These are phyloP conservation scores for Ustilago sp. DNA, from an alignment of 1,284 basidiomycete species.

Conservation along the genomic window DNA sequence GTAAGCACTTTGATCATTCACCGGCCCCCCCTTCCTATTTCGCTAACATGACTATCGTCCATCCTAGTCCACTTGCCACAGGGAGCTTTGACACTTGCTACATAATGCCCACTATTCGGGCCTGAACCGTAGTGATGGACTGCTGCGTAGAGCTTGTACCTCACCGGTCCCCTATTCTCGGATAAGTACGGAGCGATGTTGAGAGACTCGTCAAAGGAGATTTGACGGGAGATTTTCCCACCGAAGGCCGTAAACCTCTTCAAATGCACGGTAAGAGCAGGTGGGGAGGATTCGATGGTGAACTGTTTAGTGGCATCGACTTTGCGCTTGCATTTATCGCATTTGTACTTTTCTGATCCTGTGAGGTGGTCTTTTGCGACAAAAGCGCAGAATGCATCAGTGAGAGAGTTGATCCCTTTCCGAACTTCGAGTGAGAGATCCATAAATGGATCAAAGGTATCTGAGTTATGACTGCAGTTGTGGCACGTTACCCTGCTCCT, in stretches of 20 bases:
- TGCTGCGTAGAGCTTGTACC: constrained; percentile 91
- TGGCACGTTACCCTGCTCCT: constrained; percentile 93
- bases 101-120: constrained; percentile 96
- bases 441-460: constrained; percentile 95
- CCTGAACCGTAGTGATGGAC: constrained; percentile 93
- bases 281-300: constrained; percentile 86
- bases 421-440: constrained; percentile 76
- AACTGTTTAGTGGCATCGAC: constrained; percentile 90
- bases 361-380: constrained; percentile 84
- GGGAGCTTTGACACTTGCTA: constrained; percentile 82
- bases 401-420: constrained; percentile 76
- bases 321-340: constrained; percentile 91
- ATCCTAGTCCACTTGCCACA: constrained; percentile 87
- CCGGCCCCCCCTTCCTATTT: constrained; percentile 46
- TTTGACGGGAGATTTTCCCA: constrained; percentile 74
- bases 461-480: constrained; percentile 86
- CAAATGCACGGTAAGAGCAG: constrained; percentile 93
- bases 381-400: constrained; percentile 84
- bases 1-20: constrained; percentile 85
- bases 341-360: constrained; percentile 96
- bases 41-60: constrained; percentile 86
- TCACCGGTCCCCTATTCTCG: constrained; percentile 71
- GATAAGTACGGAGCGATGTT: constrained; percentile 86
- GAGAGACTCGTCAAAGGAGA: constrained; percentile 84
- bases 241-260: constrained; percentile 94